Conservation (phyloP, 805 yeast species). For the Tetrapisispora pingtungensis region DNA sequence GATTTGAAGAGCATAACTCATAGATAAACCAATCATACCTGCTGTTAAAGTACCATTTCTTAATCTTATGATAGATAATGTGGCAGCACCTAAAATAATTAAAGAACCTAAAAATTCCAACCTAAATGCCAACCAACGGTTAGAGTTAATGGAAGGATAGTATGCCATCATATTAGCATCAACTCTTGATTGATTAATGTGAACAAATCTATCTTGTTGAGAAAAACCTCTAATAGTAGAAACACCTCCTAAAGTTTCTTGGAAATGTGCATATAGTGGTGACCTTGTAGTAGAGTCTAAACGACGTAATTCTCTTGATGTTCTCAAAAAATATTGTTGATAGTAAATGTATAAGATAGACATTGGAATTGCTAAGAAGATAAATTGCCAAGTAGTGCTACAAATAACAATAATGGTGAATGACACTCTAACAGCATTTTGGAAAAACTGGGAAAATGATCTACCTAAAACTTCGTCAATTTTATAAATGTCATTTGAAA, state of each 20-base stretch:
- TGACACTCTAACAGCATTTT: conserved; percentile 48
- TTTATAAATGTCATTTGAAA: conserved; percentile 82
- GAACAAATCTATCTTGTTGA: conserved; percentile 53
- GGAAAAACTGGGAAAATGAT: conserved; percentile 60
- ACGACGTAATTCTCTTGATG: conserved; percentile 77
- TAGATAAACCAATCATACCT: conserved; percentile 88
- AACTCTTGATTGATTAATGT: conserved; percentile 56
- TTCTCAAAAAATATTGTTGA: conserved; percentile 65
- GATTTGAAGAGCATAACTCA: conserved; percentile 84
- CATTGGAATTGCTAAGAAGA: conserved; percentile 63
- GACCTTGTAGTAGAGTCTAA: conserved; percentile 71
- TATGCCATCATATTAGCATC: conserved; percentile 87
- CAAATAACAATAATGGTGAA: conserved; percentile 76
- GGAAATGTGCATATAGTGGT: conserved; percentile 77
- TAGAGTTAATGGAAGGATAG: conserved; percentile 85
- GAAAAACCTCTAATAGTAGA: conserved; percentile 66
- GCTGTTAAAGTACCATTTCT: conserved; percentile 64
- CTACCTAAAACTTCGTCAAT: conserved; percentile 72
- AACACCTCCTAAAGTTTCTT: conserved; percentile 69
- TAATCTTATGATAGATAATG: conserved; percentile 63
- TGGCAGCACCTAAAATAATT: conserved; percentile 79
- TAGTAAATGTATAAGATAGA: conserved; percentile 54
- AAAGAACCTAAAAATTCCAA: conserved; percentile 85
- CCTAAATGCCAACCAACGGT: conserved; percentile 96
- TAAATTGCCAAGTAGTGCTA: conserved; percentile 78